Evolutionary conservation across 2,329 filamentous ascomycete genomes (phyloP).

Genomic region (Aspergillus cejpii): DNA sequence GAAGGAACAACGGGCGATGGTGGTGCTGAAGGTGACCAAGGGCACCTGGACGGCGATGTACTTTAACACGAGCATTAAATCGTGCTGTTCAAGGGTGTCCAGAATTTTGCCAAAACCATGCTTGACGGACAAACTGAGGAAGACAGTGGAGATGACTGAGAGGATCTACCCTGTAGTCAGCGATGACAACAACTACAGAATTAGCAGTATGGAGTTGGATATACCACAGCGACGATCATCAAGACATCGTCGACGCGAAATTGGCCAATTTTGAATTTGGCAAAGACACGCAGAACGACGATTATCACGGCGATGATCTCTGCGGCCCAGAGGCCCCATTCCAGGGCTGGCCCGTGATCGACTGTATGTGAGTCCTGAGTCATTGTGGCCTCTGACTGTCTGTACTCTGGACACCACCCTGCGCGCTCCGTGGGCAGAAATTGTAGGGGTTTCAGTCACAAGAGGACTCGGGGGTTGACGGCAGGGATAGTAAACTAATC

Average conservation of each 20-base stretch:
- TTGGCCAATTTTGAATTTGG: slow-evolving; percentile 27
- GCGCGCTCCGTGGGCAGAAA: not conserved
- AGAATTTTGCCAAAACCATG: slow-evolving; percentile 26
- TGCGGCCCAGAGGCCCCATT: slow-evolving; percentile 25
- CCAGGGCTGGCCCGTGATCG: slow-evolving; percentile 18
- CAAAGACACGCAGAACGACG: slow-evolving; percentile 22
- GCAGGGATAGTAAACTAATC: too few species aligned
- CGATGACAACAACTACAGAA: not conserved
- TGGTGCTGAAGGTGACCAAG: slow-evolving; percentile 26
- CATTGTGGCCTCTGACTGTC: not conserved
- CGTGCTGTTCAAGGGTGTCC: slow-evolving; percentile 1
- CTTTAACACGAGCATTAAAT: slow-evolving; percentile 21
- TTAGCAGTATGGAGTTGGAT: not conserved
- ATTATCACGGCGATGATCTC: slow-evolving; percentile 23
- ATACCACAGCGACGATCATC: slow-evolving; percentile 26
- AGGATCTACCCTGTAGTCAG: slow-evolving; percentile 13
- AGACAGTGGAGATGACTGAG: slow-evolving; percentile 20
- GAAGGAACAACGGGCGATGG: slow-evolving; percentile 25
- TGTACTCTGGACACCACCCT: too few species aligned
- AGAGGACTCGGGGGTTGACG: too few species aligned
- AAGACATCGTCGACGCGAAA: slow-evolving; percentile 26
- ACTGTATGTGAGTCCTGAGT: slow-evolving; percentile 4
- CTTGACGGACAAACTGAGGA: slow-evolving; percentile 21
- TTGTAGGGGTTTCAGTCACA: too few species aligned
- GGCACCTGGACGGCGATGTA: slow-evolving; percentile 25